A percentile compares a stretch with the other conserved stretches of the same genome.
phyloP scores from a whole-genome alignment of 129 eudicot genomes.

The Smallanthus sonchifolius region DNA sequence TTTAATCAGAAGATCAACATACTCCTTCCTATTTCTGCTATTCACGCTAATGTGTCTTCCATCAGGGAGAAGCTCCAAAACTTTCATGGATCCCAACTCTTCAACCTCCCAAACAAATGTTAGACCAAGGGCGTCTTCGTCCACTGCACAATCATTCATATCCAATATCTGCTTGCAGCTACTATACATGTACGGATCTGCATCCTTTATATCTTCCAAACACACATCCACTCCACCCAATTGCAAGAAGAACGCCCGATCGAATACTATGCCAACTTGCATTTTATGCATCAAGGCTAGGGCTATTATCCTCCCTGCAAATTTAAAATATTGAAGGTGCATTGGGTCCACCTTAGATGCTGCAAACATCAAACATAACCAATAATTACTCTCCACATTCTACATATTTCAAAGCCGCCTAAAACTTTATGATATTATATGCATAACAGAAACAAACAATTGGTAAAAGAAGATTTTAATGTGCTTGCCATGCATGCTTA shows the following conservation, averaged over 20 bases:
- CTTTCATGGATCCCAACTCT: constrained; percentile 64
- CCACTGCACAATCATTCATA: constrained; percentile 69
- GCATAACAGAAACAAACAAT: background rate
- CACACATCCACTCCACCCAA: constrained; percentile 51
- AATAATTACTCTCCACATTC: background rate
- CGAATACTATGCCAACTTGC: constrained; percentile 74
- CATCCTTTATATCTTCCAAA: constrained; percentile 66
- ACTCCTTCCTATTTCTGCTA: constrained; percentile 65
- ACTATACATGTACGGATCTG: constrained; percentile 71
- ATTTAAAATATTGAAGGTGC: constrained; percentile 65
- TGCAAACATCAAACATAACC: constrained; percentile 37
- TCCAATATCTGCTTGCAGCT: constrained; percentile 76
- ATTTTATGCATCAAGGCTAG: constrained; percentile 82
- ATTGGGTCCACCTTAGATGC: constrained; percentile 76
- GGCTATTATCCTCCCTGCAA: constrained; percentile 76
- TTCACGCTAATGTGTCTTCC: constrained; percentile 57
- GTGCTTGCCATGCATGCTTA: background rate
- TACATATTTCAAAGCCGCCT: background rate
- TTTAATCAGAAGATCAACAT: constrained; percentile 58
- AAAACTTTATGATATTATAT: background rate
- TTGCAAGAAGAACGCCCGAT: constrained; percentile 66
- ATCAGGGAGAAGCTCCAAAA: constrained; percentile 61
- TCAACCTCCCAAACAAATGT: constrained; percentile 65
- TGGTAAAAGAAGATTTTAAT: background rate
- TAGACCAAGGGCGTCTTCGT: constrained; percentile 70